Percentiles rank a stretch among this genome's conserved stretches.
Evolutionary conservation across 2,329 filamentous ascomycete genomes (phyloP).

Genomic region (Drechmeria coniospora): DNA sequence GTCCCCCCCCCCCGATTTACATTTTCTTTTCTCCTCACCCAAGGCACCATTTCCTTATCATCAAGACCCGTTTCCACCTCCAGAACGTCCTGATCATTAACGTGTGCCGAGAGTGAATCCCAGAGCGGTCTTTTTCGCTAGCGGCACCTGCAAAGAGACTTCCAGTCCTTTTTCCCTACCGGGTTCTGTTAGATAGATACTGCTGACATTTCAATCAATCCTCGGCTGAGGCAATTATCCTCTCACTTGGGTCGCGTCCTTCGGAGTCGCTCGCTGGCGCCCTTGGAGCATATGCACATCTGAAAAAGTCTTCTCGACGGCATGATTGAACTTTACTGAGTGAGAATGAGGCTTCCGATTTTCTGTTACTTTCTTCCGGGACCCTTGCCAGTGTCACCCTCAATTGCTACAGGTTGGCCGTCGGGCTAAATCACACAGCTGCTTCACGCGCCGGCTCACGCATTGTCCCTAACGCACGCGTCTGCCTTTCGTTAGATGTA

Average conservation of each 20-base stretch:
- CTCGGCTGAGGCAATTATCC: too few species aligned
- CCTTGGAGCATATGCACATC: too few species aligned
- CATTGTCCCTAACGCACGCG: neutral
- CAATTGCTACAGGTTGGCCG: conserved; percentile 3
- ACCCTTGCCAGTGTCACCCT: conserved; percentile 5
- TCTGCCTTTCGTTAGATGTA: neutral
- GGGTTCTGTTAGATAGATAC: conserved; percentile 94
- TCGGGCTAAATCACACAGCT: conserved; percentile 7
- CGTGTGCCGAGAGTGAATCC: conserved; percentile 64
- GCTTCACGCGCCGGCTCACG: too few species aligned
- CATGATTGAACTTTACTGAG: too few species aligned
- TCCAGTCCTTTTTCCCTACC: conserved; percentile 34
- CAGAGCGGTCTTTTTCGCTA: conserved; percentile 89
- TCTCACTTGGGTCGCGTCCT: too few species aligned
- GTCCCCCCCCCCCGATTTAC: conserved; percentile 6
- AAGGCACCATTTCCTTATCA: conserved; percentile 90
- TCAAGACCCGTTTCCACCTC: conserved; percentile 56
- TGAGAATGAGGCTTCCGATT: too few species aligned
- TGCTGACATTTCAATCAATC: conserved; percentile 49
- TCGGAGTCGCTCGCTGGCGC: too few species aligned
- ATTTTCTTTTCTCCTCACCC: conserved; percentile 22
- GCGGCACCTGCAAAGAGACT: conserved; percentile 57
- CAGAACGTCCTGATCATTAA: conserved; percentile 83
- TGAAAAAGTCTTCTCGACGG: too few species aligned
- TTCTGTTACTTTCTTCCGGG: conserved; percentile 2